phyloP scores from a whole-genome alignment of 768 basidiomycete genomes.

The Podaxis sp. region DNA sequence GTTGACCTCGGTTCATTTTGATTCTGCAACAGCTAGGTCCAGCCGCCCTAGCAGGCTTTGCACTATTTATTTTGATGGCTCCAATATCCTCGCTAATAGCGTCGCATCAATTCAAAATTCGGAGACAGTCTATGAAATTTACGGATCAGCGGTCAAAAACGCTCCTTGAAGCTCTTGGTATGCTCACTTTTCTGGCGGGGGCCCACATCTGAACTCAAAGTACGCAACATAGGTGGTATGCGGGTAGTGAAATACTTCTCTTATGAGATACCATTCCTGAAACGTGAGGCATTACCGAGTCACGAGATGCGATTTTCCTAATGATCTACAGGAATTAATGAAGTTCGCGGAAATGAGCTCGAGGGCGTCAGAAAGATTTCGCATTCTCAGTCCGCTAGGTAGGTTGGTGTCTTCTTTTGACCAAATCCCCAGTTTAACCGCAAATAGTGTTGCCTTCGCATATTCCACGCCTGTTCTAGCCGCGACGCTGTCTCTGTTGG shows the following conservation, averaged over 20 bases:
- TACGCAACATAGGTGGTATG: slow-evolving; percentile 47
- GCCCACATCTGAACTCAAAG: background rate
- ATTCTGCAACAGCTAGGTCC: slow-evolving; percentile 52
- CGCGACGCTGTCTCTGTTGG: slow-evolving; percentile 66
- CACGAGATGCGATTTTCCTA: background rate
- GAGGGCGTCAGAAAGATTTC: slow-evolving; percentile 56
- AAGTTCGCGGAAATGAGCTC: slow-evolving; percentile 55
- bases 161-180: slow-evolving; percentile 63
- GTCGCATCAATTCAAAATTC: slow-evolving; percentile 53
- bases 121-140: slow-evolving; percentile 56
- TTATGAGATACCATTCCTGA: slow-evolving; percentile 67
- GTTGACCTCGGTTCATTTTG: background rate
- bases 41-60: slow-evolving; percentile 70
- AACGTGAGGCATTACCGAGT: slow-evolving; percentile 38
- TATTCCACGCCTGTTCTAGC: slow-evolving; percentile 64
- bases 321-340: slow-evolving; percentile 44
- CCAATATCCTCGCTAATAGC: slow-evolving; percentile 67
- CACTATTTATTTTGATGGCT: slow-evolving; percentile 59
- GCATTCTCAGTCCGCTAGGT: slow-evolving; percentile 64
- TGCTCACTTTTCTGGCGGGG: slow-evolving; percentile 8
- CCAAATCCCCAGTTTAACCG: slow-evolving; percentile 18
- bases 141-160: slow-evolving; percentile 65
- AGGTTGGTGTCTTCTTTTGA: slow-evolving; percentile 18
- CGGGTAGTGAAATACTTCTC: slow-evolving; percentile 77
- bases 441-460: slow-evolving; percentile 47